Conservation (phyloP, 257 asterid genomes). For the Solanum microdontum region DNA sequence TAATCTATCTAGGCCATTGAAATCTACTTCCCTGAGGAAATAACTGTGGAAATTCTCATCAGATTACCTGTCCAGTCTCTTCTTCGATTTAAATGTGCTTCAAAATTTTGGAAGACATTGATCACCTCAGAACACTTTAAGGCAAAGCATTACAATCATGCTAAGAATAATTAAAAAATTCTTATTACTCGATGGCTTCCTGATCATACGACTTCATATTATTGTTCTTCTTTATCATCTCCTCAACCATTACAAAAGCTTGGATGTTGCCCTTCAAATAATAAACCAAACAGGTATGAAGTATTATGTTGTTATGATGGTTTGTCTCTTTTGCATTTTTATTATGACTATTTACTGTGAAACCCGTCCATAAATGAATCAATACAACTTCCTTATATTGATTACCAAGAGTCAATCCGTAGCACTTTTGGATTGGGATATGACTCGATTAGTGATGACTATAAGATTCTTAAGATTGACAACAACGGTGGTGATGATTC, state of each 20-base stretch:
- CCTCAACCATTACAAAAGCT: neutral
- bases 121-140: neutral
- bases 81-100: neutral
- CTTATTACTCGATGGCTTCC: neutral
- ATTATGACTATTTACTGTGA: no score
- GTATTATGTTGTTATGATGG: no score
- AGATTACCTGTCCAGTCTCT: neutral
- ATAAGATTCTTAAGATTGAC: neutral
- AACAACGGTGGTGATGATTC: no score
- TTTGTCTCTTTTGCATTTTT: no score
- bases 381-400: neutral
- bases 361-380: no score
- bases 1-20: neutral
- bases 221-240: neutral
- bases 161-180: neutral
- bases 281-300: no score
- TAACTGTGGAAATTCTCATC: neutral
- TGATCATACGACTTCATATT: neutral
- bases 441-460: neutral
- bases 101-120: neutral
- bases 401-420: neutral
- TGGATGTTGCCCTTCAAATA: neutral
- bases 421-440: neutral
- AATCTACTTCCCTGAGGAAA: neutral
- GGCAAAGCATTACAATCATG: neutral